These are phyloP conservation scores for Cornus kousa DNA, from an alignment of 148 eudicot genomes.

Conservation along the genomic window DNA sequence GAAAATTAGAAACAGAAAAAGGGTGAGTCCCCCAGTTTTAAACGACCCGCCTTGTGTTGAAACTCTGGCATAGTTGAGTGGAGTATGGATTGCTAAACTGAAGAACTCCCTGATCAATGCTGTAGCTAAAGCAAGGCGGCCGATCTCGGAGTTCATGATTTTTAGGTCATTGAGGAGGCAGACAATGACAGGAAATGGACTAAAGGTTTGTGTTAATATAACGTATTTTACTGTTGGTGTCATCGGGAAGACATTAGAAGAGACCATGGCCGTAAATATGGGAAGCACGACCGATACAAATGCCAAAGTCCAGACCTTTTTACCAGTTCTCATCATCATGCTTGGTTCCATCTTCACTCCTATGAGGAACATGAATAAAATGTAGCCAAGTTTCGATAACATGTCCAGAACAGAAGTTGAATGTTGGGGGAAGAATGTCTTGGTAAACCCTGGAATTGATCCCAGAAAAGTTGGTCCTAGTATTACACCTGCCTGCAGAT, in stretches of 20 bases:
- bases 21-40: not conserved
- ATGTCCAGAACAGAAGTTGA: slow-evolving; percentile 23
- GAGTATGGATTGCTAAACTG: not conserved
- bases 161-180: slow-evolving; percentile 10
- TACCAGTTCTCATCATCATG: slow-evolving; percentile 4
- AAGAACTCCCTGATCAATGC: slow-evolving; percentile 26
- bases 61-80: not conserved
- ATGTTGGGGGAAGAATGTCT: slow-evolving; percentile 21
- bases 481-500: slow-evolving; percentile 31
- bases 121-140: slow-evolving; percentile 32
- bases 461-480: slow-evolving; percentile 35
- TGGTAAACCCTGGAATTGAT: not conserved
- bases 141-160: slow-evolving; percentile 39
- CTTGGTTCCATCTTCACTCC: too few relatives aligned
- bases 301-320: slow-evolving; percentile 32
- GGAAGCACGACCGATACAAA: slow-evolving; percentile 16
- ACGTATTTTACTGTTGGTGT: slow-evolving; percentile 8
- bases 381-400: slow-evolving; percentile 31
- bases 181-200: not conserved
- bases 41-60: not conserved
- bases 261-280: not conserved
- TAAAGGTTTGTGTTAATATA: not conserved
- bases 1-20: not conserved
- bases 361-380: slow-evolving; percentile 1
- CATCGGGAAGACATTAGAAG: fast-evolving